Evolutionary conservation across 495 filamentous ascomycete species (phyloP).

Genomic region (Thermothielavioides terrestris): DNA sequence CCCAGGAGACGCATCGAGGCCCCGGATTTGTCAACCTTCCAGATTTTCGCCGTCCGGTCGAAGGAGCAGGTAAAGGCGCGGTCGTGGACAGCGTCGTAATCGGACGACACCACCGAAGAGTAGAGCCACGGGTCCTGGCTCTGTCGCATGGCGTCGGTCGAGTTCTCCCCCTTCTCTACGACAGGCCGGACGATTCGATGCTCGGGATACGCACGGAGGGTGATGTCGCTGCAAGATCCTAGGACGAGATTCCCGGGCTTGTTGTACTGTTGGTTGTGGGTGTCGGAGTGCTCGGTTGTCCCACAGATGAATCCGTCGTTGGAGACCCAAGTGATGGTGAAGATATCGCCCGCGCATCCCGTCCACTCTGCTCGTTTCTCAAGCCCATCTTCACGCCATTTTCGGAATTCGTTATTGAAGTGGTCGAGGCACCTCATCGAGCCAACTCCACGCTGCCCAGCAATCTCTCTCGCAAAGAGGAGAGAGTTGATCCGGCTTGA

Average conservation of each 20-base stretch:
- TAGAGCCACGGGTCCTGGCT: slow-evolving; percentile 63
- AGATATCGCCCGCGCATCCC: slow-evolving; percentile 52
- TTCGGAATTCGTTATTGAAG: slow-evolving; percentile 33
- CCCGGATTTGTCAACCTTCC: slow-evolving; percentile 42
- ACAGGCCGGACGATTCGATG: slow-evolving; percentile 55
- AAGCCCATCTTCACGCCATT: slow-evolving; percentile 37
- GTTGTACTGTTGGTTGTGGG: slow-evolving; percentile 77
- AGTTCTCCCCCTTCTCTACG: slow-evolving; percentile 43
- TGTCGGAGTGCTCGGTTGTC: slow-evolving; percentile 64
- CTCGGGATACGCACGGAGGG: slow-evolving; percentile 56
- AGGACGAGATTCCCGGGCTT: slow-evolving; percentile 66
- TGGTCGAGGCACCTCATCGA: slow-evolving; percentile 24
- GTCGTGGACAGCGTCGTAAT: slow-evolving; percentile 52
- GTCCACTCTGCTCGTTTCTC: slow-evolving; percentile 41
- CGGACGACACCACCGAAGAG: slow-evolving; percentile 65
- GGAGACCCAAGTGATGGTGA: slow-evolving; percentile 47
- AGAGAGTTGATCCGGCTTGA: slow-evolving; percentile 24
- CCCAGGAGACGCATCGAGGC: slow-evolving; percentile 33
- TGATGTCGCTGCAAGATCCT: slow-evolving; percentile 49
- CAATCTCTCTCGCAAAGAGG: slow-evolving; percentile 34
- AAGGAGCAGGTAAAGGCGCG: slow-evolving; percentile 71
- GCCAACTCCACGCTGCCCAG: slow-evolving; percentile 25
- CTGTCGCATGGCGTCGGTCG: slow-evolving; percentile 48
- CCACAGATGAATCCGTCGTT: slow-evolving; percentile 51
- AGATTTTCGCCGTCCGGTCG: slow-evolving; percentile 71